A percentile compares a stretch with the other conserved stretches of the same genome.
Evolutionary conservation across 495 filamentous ascomycete species (phyloP).

Genomic region (Neurospora intermedia): DNA sequence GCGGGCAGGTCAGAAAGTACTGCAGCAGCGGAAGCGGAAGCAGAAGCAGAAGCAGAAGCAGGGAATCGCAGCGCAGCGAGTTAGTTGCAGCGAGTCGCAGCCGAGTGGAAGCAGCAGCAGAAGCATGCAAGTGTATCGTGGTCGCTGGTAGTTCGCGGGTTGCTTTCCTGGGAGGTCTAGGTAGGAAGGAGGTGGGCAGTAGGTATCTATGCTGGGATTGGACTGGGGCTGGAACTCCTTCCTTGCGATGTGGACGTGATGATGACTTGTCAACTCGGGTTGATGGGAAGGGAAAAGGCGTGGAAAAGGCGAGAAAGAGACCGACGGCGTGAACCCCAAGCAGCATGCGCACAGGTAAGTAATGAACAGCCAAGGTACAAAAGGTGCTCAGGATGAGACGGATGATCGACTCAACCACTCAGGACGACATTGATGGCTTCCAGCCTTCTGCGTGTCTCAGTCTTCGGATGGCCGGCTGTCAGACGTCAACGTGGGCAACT

Average conservation of each 20-base stretch:
- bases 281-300: neutral
- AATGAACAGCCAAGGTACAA: neutral
- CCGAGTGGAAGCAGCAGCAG: conserved; percentile 8
- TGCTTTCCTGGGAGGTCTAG: neutral
- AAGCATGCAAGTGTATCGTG: conserved; percentile 23
- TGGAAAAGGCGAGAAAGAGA: neutral
- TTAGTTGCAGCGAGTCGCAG: neutral
- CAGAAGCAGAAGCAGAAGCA: neutral
- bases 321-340: neutral
- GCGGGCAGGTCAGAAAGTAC: neutral
- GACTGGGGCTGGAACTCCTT: neutral
- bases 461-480: neutral
- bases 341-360: neutral
- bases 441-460: neutral
- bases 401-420: neutral
- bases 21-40: neutral
- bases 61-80: neutral
- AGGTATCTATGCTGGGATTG: neutral
- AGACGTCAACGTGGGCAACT: conserved; percentile 17
- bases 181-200: neutral
- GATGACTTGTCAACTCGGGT: neutral
- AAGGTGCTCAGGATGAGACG: neutral
- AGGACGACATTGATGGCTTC: neutral
- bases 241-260: neutral
- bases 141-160: conserved; percentile 2